phyloP scores from a whole-genome alignment of 1,284 basidiomycete species.

The Leccinum fallax region DNA sequence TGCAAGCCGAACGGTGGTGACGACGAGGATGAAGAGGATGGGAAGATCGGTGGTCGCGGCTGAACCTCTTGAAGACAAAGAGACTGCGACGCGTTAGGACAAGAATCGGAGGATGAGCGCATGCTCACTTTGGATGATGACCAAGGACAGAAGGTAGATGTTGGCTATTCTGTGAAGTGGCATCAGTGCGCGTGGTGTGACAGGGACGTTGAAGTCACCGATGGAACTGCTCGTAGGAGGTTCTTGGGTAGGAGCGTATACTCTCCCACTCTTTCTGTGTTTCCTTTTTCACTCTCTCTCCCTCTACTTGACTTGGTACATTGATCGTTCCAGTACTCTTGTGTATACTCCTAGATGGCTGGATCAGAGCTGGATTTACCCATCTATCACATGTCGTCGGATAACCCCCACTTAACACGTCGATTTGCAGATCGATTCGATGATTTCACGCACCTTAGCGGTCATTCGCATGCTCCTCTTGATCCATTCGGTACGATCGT shows the following conservation, averaged over 20 bases:
- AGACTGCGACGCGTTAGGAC: conserved; percentile 52
- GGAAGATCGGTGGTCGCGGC: conserved; percentile 87
- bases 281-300: neutral
- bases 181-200: too few relatives aligned
- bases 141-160: too few relatives aligned
- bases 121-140: conserved; percentile 62
- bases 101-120: neutral
- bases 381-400: conserved; percentile 57
- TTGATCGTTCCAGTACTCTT: conserved; percentile 78
- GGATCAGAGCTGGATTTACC: conserved; percentile 94
- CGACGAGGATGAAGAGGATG: conserved; percentile 45
- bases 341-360: conserved; percentile 87
- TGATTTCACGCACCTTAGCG: conserved; percentile 55
- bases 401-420: conserved; percentile 12
- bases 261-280: neutral
- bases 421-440: conserved; percentile 1
- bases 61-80: conserved; percentile 72
- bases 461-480: conserved; percentile 87
- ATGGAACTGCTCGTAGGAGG: too few relatives aligned
- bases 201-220: too few relatives aligned
- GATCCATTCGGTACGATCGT: conserved; percentile 82
- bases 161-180: too few relatives aligned
- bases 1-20: too few relatives aligned
- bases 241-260: neutral
- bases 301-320: conserved; percentile 36